Base-by-base conservation (phyloP, 1,284 basidiomycete species). In the Irpex lacteus region DNA sequence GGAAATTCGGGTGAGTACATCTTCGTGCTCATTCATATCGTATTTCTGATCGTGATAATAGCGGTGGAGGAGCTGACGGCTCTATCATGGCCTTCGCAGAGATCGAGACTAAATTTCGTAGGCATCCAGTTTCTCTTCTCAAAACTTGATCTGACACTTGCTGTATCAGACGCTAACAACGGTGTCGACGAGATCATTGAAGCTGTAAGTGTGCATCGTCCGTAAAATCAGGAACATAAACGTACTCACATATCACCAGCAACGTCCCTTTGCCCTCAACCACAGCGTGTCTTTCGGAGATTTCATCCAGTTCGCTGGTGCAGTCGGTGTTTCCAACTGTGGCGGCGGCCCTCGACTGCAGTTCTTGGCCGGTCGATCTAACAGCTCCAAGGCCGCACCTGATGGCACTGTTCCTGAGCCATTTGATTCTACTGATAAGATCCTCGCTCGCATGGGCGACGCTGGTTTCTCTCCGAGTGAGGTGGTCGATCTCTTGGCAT, bases 231-330 rank as follows among this genome's bases (percentile, higher is more conserved):
- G 7, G 9, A 8, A 36, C 11, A 58, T 26, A 26, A 26, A 32
- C 13, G 7, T 59, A 13, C 36, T 13, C 8, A 18, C 18, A 44
- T 36, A n/a, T 21, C 19, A 7, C 34, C 0, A 75, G 77, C 61
- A 67, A 70, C 2, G 61, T 53, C 75, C 76, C 36, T 75, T 79
- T 65, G 74, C 76, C 0, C 56, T 74, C 58, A 71, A 68, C 37
- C 75, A 78, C 69, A 67, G 70, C 3, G 74, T 79, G 5, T 76
- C 77, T n/a, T 77, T 76, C 67, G 78, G 74, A 38, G 78, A 80
- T 67, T 76, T 80, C 68, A 77, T 81, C 61, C 78, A 81, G 66
- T 80, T 81, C 60, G 77, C 78, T n/a, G 79, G 76, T 52, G 79
- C 78, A 9, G 77, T 79, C 49, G 78, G 73, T 8, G 69, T 79